Percentiles rank a stretch among this genome's conserved stretches.
phyloP scores from a whole-genome alignment of 371 early-diverging fungal genomes.

The Zychaea mexicana region DNA sequence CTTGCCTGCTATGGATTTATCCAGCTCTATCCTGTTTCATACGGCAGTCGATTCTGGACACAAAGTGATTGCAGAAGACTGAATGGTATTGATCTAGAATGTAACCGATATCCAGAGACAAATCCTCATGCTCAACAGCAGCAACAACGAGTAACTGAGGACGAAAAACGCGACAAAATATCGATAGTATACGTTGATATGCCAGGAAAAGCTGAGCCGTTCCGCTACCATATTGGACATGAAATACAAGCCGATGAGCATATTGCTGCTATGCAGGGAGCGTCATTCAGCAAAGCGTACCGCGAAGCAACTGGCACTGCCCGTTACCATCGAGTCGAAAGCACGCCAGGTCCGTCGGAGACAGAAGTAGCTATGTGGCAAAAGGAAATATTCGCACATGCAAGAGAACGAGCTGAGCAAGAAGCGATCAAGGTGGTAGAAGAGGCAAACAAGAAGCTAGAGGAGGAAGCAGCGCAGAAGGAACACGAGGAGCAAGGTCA shows the following conservation, averaged over 20 bases:
- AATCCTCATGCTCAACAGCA: not conserved
- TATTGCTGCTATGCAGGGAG: conserved; percentile 19
- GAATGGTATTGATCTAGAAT: conserved; percentile 7
- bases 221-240: conserved; percentile 27
- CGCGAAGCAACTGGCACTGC: conserved; percentile 14
- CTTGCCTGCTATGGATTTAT: conserved; percentile 15
- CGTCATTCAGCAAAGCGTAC: conserved; percentile 15
- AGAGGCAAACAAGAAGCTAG: not conserved
- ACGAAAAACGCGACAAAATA: not conserved
- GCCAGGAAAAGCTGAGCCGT: conserved; percentile 21
- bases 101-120: conserved; percentile 11
- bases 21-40: conserved; percentile 21
- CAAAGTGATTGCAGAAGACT: conserved; percentile 5
- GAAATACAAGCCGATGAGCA: conserved; percentile 27
- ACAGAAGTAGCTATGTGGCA: conserved; percentile 22
- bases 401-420: conserved; percentile 2
- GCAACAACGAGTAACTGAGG: not conserved
- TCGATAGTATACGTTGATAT: conserved; percentile 15
- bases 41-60: conserved; percentile 7
- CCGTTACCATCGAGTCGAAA: conserved; percentile 31
- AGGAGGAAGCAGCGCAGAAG: not conserved
- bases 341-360: conserved; percentile 23
- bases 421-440: not conserved
- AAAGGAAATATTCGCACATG: conserved; percentile 3
- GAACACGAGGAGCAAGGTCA: conserved; percentile 1